These are phyloP conservation scores for Aeminium ludgeri DNA, from an alignment of 495 filamentous ascomycete genomes.

Conservation along the genomic window DNA sequence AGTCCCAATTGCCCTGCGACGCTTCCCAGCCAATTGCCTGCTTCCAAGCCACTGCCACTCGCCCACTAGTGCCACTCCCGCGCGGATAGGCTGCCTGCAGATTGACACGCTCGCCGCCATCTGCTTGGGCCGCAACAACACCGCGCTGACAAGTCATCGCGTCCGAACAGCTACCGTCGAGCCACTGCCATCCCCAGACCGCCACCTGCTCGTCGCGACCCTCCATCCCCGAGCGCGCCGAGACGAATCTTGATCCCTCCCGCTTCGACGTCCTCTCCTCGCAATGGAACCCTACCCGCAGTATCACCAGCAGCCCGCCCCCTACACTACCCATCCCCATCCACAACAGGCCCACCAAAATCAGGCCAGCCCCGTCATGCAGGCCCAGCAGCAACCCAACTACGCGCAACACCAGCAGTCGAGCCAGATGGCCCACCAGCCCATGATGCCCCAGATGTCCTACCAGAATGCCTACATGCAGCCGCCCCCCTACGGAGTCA, in stretches of 20 bases:
- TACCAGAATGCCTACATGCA: conserved; percentile 41
- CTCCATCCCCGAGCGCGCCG: not conserved
- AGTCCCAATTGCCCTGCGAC: too few species aligned
- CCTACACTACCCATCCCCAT: conserved; percentile 5
- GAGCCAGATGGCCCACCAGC: conserved; percentile 24
- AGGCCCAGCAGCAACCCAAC: conserved; percentile 9
- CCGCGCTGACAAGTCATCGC: conserved; percentile 7
- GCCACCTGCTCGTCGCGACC: not conserved
- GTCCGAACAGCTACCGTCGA: not conserved
- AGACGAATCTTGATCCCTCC: conserved; percentile 6
- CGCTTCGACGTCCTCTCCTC: not conserved
- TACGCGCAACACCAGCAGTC: conserved; percentile 15
- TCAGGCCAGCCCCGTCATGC: conserved; percentile 16
- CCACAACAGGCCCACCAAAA: conserved; percentile 9
- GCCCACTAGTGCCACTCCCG: not conserved
- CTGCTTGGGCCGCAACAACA: conserved; percentile 7
- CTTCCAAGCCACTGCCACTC: not conserved
- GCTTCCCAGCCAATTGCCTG: too few species aligned
- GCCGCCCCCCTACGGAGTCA: conserved; percentile 40
- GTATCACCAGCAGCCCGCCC: conserved; percentile 11
- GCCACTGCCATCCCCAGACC: not conserved
- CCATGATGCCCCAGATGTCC: conserved; percentile 27
- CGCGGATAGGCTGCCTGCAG: not conserved
- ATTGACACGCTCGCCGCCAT: not conserved
- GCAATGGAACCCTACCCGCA: conserved; percentile 12